These are phyloP conservation scores for Debaryomycetaceae sp. DNA, from an alignment of 1,139 yeast genomes.

Conservation along the genomic window DNA sequence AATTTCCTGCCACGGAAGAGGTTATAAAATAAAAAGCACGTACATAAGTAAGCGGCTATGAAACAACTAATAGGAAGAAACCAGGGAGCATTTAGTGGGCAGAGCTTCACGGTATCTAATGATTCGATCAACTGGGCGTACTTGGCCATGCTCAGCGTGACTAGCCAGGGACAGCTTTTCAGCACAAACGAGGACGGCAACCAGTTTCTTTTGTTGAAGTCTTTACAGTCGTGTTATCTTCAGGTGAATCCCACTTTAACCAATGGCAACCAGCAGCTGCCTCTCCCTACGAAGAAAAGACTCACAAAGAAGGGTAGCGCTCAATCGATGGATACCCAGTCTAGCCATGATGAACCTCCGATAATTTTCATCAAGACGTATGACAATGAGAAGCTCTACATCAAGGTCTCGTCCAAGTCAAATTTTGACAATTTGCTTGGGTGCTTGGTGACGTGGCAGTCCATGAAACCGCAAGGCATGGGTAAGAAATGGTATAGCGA, in stretches of 20 bases:
- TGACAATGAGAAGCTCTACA: slow-evolving; percentile 45
- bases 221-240: slow-evolving; percentile 41
- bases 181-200: slow-evolving; percentile 33
- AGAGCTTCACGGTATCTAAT: slow-evolving; percentile 33
- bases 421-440: slow-evolving; percentile 50
- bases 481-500: slow-evolving; percentile 54
- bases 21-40: too few species aligned
- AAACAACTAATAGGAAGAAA: slow-evolving; percentile 31
- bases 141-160: slow-evolving; percentile 29
- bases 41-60: slow-evolving; percentile 18
- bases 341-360: slow-evolving; percentile 31
- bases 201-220: slow-evolving; percentile 32
- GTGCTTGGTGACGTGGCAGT: slow-evolving; percentile 61
- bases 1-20: too few species aligned
- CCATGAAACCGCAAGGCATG: slow-evolving; percentile 54
- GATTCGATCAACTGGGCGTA: slow-evolving; percentile 40
- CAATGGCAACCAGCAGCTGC: slow-evolving; percentile 9
- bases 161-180: slow-evolving; percentile 34
- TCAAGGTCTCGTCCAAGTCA: slow-evolving; percentile 41
- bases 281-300: slow-evolving; percentile 7
- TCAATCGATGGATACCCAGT: not conserved
- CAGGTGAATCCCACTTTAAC: slow-evolving; percentile 31
- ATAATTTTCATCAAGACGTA: slow-evolving; percentile 45
- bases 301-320: slow-evolving; percentile 6
- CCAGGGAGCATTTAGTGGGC: slow-evolving; percentile 36